Evolutionary conservation across 805 yeast species (phyloP).

Genomic region (Kuraishia piskuri): DNA sequence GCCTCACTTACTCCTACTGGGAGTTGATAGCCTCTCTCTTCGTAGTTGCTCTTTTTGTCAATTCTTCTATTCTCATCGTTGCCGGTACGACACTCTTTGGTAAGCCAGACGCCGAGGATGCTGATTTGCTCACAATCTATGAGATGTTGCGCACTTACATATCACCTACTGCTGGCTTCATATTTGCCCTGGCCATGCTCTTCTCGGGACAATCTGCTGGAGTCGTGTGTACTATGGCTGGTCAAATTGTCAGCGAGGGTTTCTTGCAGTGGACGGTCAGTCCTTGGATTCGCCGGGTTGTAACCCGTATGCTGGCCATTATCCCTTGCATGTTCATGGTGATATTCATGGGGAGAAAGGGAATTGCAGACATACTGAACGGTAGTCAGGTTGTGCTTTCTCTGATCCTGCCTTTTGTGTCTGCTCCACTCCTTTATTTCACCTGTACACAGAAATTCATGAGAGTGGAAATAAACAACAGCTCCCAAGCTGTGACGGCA

Average conservation of each 20-base stretch:
- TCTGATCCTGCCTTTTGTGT: slow-evolving; percentile 70
- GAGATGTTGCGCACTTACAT: slow-evolving; percentile 48
- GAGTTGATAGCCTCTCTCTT: slow-evolving; percentile 67
- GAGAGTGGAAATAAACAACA: slow-evolving; percentile 38
- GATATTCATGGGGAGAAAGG: slow-evolving; percentile 61
- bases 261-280: slow-evolving; percentile 71
- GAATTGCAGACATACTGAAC: slow-evolving; percentile 65
- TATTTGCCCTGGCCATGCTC: slow-evolving; percentile 77
- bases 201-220: slow-evolving; percentile 90
- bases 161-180: slow-evolving; percentile 72
- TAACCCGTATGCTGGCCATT: slow-evolving; percentile 72
- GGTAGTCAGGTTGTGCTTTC: slow-evolving; percentile 84
- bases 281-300: slow-evolving; percentile 75
- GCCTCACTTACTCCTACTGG: slow-evolving; percentile 60
- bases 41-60: slow-evolving; percentile 79
- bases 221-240: slow-evolving; percentile 87
- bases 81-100: slow-evolving; percentile 73
- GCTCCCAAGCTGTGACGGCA: not conserved
- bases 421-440: slow-evolving; percentile 80
- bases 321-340: slow-evolving; percentile 75
- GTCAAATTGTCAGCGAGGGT: slow-evolving; percentile 90
- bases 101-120: slow-evolving; percentile 63
- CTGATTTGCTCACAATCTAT: slow-evolving; percentile 77
- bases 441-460: slow-evolving; percentile 64
- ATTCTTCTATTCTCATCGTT: slow-evolving; percentile 73